phyloP scores from a whole-genome alignment of 2,329 filamentous ascomycete genomes.

The Exophiala viscosa region DNA sequence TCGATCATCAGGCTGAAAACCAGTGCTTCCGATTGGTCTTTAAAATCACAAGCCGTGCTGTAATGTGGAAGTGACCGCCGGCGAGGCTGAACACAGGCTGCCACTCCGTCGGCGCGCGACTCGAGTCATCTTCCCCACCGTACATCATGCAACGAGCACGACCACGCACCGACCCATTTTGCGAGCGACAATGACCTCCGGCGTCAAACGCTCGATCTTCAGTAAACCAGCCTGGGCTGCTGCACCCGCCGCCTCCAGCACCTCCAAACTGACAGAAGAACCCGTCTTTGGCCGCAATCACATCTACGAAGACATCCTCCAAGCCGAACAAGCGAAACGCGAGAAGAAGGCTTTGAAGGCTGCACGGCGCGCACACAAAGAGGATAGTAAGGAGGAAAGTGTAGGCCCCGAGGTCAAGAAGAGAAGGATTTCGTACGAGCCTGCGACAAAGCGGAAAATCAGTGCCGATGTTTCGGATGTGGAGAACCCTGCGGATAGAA shows the following conservation, averaged over 20 bases:
- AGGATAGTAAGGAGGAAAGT: slow-evolving; percentile 19
- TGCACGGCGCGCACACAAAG: slow-evolving; percentile 26
- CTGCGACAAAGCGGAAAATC: slow-evolving; percentile 33
- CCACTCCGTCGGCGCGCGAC: background rate
- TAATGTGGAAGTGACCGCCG: background rate
- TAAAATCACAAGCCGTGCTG: no score
- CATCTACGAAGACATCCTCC: slow-evolving; percentile 45
- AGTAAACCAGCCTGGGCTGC: slow-evolving; percentile 53
- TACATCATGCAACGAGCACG: background rate
- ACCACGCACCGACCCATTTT: no score
- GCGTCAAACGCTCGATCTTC: slow-evolving; percentile 50
- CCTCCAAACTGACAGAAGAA: slow-evolving; percentile 22
- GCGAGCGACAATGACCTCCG: slow-evolving; percentile 9
- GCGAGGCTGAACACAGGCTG: background rate
- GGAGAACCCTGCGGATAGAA: background rate
- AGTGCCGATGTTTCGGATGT: slow-evolving; percentile 9
- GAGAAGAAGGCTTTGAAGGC: slow-evolving; percentile 32
- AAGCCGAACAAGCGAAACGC: slow-evolving; percentile 38
- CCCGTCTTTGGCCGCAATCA: slow-evolving; percentile 51
- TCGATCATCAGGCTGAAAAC: no score
- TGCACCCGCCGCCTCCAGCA: slow-evolving; percentile 7
- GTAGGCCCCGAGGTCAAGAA: slow-evolving; percentile 31
- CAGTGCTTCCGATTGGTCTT: no score
- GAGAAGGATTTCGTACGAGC: slow-evolving; percentile 29
- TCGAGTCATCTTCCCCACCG: background rate